Evolutionary conservation across 1,139 yeast species (phyloP).

Genomic region (Debaryomyces robertsiae): DNA sequence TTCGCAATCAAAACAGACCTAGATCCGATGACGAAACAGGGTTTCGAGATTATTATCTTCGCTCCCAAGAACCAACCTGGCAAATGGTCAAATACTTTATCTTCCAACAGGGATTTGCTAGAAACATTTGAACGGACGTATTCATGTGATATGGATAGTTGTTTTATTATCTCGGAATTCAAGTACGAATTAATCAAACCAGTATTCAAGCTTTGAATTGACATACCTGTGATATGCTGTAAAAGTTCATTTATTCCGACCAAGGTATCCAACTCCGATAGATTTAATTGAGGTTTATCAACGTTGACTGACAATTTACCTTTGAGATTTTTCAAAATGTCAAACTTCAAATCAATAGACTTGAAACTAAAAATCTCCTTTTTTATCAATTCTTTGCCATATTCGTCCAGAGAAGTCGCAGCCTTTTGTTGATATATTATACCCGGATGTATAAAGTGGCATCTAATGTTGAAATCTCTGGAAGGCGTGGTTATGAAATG

Average conservation of each 20-base stretch:
- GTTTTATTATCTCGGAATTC: conserved; percentile 27
- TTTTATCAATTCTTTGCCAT: conserved; percentile 10
- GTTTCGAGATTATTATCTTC: conserved; percentile 31
- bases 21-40: conserved; percentile 52
- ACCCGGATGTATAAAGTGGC: conserved; percentile 39
- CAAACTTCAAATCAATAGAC: conserved; percentile 26
- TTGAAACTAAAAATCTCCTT: conserved; percentile 26
- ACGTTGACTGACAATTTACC: conserved; percentile 28
- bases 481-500: conserved; percentile 37
- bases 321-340: conserved; percentile 34
- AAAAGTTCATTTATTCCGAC: conserved; percentile 36
- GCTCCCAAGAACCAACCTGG: conserved; percentile 52
- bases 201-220: conserved; percentile 29
- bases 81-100: conserved; percentile 37
- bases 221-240: conserved; percentile 27
- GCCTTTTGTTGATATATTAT: conserved; percentile 34
- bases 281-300: conserved; percentile 26
- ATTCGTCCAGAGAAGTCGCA: conserved; percentile 4
- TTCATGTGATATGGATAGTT: conserved; percentile 8
- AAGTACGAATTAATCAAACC: conserved; percentile 36
- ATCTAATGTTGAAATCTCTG: conserved; percentile 39
- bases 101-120: conserved; percentile 13
- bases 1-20: conserved; percentile 60
- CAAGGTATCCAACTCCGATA: conserved; percentile 34
- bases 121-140: not conserved